A percentile compares a stretch with the other conserved stretches of the same genome.
Evolutionary conservation across 2,329 filamentous ascomycete genomes (phyloP).

Genomic region (Chalara sp.): DNA sequence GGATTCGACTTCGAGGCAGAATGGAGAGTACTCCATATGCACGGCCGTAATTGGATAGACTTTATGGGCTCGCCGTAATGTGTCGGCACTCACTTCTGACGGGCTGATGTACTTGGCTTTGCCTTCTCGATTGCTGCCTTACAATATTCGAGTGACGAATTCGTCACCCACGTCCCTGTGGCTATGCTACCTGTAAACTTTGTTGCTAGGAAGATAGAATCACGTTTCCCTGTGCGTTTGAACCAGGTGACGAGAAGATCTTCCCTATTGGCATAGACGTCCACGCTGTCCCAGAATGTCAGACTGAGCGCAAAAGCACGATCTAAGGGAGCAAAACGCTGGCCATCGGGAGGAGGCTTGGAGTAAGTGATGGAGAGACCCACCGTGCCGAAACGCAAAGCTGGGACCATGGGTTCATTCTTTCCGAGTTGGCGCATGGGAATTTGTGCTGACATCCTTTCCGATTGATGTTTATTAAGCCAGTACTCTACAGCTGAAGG

Average conservation of each 20-base stretch:
- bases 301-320: conserved; percentile 29
- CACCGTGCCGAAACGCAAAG: conserved; percentile 23
- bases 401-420: conserved; percentile 19
- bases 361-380: conserved; percentile 12
- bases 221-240: conserved; percentile 32
- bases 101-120: conserved; percentile 52
- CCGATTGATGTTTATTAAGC: too few species aligned
- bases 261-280: conserved; percentile 39
- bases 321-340: conserved; percentile 32
- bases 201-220: conserved; percentile 44
- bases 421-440: conserved; percentile 14
- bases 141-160: conserved; percentile 28
- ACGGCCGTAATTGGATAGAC: conserved; percentile 43
- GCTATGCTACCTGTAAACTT: conserved; percentile 37
- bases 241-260: conserved; percentile 42
- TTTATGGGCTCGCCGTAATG: conserved; percentile 43
- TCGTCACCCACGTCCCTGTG: background rate
- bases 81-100: conserved; percentile 41
- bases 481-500: too few species aligned
- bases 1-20: conserved; percentile 51
- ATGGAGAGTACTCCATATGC: conserved; percentile 49
- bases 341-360: conserved; percentile 23
- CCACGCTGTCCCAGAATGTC: conserved; percentile 29
- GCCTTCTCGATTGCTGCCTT: conserved; percentile 38
- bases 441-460: conserved; percentile 13